phyloP scores from a whole-genome alignment of 805 yeast species.

The Kodamaea nitidulidarum region DNA sequence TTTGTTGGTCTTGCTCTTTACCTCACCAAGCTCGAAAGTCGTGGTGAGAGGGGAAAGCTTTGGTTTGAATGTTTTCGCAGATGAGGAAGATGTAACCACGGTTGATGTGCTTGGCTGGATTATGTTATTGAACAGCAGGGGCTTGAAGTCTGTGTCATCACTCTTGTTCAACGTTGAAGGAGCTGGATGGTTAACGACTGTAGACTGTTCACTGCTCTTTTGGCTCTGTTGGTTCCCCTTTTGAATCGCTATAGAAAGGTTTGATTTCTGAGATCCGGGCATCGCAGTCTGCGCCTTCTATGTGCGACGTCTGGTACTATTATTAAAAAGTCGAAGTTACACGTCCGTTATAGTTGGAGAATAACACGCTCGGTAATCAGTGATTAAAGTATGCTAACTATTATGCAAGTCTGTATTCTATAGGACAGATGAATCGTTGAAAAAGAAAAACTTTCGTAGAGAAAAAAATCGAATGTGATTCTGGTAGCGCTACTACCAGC shows the following conservation, averaged over 20 bases:
- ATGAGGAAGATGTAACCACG: constrained; percentile 28
- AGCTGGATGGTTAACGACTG: constrained; percentile 12
- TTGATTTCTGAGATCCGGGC: constrained; percentile 32
- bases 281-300: constrained; percentile 8
- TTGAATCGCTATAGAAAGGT: constrained; percentile 42
- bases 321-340: neutral
- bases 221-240: constrained; percentile 27
- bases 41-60: constrained; percentile 36
- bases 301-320: neutral
- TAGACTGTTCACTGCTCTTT: constrained; percentile 20
- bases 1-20: constrained; percentile 7
- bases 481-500: neutral
- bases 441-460: constrained; percentile 1
- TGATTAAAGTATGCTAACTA: neutral
- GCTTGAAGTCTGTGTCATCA: constrained; percentile 12
- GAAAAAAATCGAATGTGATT: neutral
- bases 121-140: constrained; percentile 15
- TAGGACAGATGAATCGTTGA: neutral
- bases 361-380: neutral
- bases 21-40: constrained; percentile 21
- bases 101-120: constrained; percentile 26
- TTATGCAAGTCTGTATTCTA: neutral
- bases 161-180: constrained; percentile 12
- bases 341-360: neutral
- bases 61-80: constrained; percentile 35